Percentiles rank a stretch among this genome's conserved stretches.
These are phyloP conservation scores for Penicillium oxalicum DNA, from an alignment of 2,329 filamentous ascomycete species.

Conservation along the genomic window DNA sequence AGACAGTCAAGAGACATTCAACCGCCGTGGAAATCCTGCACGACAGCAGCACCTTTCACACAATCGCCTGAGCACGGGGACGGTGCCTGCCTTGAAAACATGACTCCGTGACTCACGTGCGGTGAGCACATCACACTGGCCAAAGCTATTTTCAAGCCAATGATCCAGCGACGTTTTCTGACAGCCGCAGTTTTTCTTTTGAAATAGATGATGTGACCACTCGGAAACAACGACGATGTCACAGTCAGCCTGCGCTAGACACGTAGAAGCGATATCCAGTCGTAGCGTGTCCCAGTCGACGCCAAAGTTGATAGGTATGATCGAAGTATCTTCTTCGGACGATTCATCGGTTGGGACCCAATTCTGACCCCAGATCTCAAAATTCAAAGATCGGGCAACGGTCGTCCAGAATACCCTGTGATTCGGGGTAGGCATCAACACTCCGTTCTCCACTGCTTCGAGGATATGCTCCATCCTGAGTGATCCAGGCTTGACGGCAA, in stretches of 20 bases:
- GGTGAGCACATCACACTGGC: background rate
- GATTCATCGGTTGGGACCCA: background rate
- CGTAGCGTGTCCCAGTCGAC: constrained; percentile 1
- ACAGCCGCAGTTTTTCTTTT: background rate
- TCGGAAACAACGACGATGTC: background rate
- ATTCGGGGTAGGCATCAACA: background rate
- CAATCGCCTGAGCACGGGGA: constrained; percentile 1
- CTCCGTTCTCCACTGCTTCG: background rate
- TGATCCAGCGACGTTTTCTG: background rate
- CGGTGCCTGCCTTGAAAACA: background rate
- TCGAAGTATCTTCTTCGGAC: background rate
- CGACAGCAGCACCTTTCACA: background rate
- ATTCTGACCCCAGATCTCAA: constrained; percentile 1
- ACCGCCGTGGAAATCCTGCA: background rate
- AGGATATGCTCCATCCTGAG: background rate
- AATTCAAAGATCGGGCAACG: background rate
- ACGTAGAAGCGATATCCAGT: background rate
- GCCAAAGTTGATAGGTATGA: background rate
- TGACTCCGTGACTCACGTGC: background rate
- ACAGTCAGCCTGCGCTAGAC: background rate
- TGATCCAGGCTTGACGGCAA: background rate
- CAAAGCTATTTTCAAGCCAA: background rate
- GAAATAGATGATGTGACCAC: constrained; percentile 1
- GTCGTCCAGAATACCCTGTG: constrained; percentile 1
- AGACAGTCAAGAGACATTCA: background rate